Percentiles rank a stretch among this genome's conserved stretches.
These are phyloP conservation scores for Cucumis melo DNA, from an alignment of 306 rosid species.

Conservation along the genomic window DNA sequence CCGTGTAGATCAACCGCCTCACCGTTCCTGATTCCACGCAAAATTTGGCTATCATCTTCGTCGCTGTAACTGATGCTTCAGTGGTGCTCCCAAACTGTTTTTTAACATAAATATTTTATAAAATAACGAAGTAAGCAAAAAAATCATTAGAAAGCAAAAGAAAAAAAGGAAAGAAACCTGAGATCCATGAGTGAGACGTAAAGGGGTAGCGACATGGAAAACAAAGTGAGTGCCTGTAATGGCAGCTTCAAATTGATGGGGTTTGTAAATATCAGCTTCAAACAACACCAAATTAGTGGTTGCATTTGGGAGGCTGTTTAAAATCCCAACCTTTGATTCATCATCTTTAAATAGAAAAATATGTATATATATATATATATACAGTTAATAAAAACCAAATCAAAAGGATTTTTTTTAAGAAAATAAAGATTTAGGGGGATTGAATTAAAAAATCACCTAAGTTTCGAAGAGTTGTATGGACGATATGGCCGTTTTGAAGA, in stretches of 20 bases:
- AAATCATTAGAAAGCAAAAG: no score
- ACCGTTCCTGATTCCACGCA: slow-evolving; percentile 21
- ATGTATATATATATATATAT: no score
- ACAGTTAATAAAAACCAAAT: no score
- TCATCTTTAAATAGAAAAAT: slow-evolving; percentile 5
- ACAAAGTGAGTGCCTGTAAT: slow-evolving; percentile 17
- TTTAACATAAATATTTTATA: no score
- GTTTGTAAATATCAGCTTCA: slow-evolving; percentile 20
- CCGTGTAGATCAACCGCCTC: slow-evolving; percentile 21
- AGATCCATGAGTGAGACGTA: background rate
- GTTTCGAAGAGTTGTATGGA: slow-evolving; percentile 30
- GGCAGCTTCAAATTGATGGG: slow-evolving; percentile 11
- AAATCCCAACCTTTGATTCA: slow-evolving; percentile 13
- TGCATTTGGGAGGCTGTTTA: slow-evolving; percentile 24
- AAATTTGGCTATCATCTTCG: slow-evolving; percentile 8
- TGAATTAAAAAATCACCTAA: background rate
- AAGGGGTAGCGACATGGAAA: slow-evolving; percentile 24
- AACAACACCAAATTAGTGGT: slow-evolving; percentile 12
- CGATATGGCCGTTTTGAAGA: slow-evolving; percentile 17
- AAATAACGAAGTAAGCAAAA: no score
- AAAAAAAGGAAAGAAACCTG: background rate
- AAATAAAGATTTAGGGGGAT: no score
- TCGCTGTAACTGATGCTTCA: slow-evolving; percentile 14
- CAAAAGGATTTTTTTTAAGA: no score
- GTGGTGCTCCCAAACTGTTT: background rate